Base-by-base conservation (phyloP, 2,329 filamentous ascomycete genomes). In the Plenodomus tracheiphilus region DNA sequence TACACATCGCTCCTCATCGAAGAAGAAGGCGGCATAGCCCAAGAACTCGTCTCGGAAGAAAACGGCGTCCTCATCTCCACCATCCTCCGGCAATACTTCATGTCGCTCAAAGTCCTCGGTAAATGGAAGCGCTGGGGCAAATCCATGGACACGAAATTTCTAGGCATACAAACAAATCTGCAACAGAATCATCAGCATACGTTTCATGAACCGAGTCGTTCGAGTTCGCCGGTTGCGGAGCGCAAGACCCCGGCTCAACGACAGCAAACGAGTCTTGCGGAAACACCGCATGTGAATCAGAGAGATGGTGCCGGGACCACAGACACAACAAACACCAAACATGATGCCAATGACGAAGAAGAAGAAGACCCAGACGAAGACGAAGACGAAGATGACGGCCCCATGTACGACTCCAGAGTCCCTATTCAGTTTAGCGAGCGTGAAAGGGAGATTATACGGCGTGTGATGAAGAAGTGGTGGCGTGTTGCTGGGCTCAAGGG, bases 11-110 rank as follows among this genome's bases (percentile, higher is more conserved):
- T 96, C 1, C 80, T 93, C n/a, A 83, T 90, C 25, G 75, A 87
- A 58, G 83, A 85, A 2, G 87, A 90, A 69, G 91, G 91, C 20
- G 91, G 91, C 15, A 75, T 81, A 3, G 88, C 86, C 1, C 85
- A 91, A 59, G 89, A 92, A 66, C 75, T 96, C 15, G 86, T 96
- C 4, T 85, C 85, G 22, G 91, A 96, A 64, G 91, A 97, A 68
- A 92, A 89, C 59, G 92, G 91, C 3, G 85, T 95, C 15, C 79
- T 96, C 47, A 89, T 96, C 61, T 91, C 88, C 41, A 89, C 88
- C 65, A 86, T 97, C 69, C 79, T 97, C 17, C 84, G 91, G 11
- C 91, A 96, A 68, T 96, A 96, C 72, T 96, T 96, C 73, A 87
- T 96, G 81, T 88, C 86, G 6, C 79, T 96, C 37, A 89, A 89